Conservation (phyloP, 306 rosid species). For the Casuarina glauca region DNA sequence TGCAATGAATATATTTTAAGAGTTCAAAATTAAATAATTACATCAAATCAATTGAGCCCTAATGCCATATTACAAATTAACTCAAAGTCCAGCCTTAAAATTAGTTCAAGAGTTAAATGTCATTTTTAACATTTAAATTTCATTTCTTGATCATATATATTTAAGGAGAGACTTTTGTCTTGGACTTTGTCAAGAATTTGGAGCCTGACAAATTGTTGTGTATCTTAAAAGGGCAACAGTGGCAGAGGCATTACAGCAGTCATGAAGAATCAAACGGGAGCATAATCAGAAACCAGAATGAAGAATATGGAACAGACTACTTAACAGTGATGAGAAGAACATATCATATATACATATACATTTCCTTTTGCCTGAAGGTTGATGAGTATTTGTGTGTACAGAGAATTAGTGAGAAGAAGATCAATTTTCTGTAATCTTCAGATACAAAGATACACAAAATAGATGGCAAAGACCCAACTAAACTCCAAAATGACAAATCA, state of each 20-base stretch:
- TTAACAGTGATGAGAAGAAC: conserved; percentile 57
- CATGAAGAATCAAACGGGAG: conserved; percentile 4
- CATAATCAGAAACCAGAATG: conserved; percentile 30
- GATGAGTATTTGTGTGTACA: conserved; percentile 68
- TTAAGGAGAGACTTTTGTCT: no score
- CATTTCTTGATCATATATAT: no score
- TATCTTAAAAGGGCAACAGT: background rate
- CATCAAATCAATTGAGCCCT: no score
- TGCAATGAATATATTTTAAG: no score
- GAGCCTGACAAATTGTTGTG: background rate
- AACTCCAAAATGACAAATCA: conserved; percentile 54
- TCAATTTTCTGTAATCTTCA: conserved; percentile 47
- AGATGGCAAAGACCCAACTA: conserved; percentile 47
- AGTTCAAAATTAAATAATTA: no score
- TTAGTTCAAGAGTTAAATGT: no score
- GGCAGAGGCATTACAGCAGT: background rate
- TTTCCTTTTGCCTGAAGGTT: conserved; percentile 51
- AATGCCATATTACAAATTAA: no score
- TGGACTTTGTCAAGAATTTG: no score
- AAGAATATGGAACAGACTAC: conserved; percentile 42
- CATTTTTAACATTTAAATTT: no score
- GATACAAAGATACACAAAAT: conserved; percentile 56
- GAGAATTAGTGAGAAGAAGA: conserved; percentile 59
- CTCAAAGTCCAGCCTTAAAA: no score
- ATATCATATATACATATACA: conserved; percentile 70